A percentile compares a stretch with the other conserved stretches of the same genome.
Conservation (phyloP, 1,284 basidiomycete species). For the Flammula alnicola region DNA sequence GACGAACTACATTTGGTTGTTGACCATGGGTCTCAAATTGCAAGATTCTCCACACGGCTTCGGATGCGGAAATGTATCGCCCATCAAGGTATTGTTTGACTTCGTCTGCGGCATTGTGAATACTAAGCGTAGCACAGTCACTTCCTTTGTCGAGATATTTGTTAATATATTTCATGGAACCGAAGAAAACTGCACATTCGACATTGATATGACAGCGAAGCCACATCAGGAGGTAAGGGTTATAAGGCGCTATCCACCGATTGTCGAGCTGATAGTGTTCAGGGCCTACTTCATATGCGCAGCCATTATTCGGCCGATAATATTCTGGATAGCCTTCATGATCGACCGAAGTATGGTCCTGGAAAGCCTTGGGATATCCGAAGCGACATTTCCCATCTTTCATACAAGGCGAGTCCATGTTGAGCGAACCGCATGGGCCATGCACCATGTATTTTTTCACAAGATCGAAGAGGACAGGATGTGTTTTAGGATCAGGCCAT, state of each 20-base stretch:
- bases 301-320: conserved; percentile 31
- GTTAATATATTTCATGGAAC: conserved; percentile 44
- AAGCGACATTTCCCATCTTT: conserved; percentile 33
- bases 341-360: conserved; percentile 21
- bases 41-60: conserved; percentile 39
- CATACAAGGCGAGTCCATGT: conserved; percentile 33
- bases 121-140: conserved; percentile 39
- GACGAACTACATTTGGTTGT: conserved; percentile 37
- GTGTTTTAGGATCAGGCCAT: conserved; percentile 40
- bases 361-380: conserved; percentile 9
- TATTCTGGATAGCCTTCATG: conserved; percentile 39
- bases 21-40: conserved; percentile 34
- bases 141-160: conserved; percentile 52
- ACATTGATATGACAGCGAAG: conserved; percentile 54
- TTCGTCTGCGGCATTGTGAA: conserved; percentile 31
- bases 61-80: conserved; percentile 39
- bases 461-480: conserved; percentile 41
- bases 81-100: conserved; percentile 39
- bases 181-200: conserved; percentile 33
- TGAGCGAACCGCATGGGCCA: conserved; percentile 41
- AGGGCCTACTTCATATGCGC: conserved; percentile 1
- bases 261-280: conserved; percentile 24
- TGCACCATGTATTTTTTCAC: conserved; percentile 46
- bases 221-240: conserved; percentile 31
- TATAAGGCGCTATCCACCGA: conserved; percentile 41